phyloP scores from a whole-genome alignment of 140 eudicot genomes.

The Ambrosia hybrid region DNA sequence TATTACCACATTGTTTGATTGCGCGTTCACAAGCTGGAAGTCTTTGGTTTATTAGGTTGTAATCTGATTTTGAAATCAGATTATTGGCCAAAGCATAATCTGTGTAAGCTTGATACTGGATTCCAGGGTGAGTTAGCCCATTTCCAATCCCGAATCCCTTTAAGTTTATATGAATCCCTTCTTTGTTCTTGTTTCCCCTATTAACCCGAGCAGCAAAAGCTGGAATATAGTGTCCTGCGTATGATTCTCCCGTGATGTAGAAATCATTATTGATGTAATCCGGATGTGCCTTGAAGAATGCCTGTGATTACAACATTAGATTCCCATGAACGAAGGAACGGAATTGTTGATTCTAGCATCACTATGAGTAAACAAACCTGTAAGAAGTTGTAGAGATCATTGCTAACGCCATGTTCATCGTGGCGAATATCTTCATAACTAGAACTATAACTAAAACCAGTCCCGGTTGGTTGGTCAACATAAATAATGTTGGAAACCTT shows the following conservation, averaged over 20 bases:
- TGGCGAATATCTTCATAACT: conserved; percentile 56
- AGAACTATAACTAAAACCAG: conserved; percentile 90
- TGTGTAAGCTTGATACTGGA: conserved; percentile 80
- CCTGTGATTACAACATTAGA: conserved; percentile 38
- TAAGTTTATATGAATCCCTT: conserved; percentile 73
- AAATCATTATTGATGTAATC: conserved; percentile 57
- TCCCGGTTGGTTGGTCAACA: conserved; percentile 93
- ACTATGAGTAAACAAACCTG: conserved; percentile 50
- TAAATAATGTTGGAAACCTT: conserved; percentile 78
- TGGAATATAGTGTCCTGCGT: conserved; percentile 92
- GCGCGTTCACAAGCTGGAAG: conserved; percentile 58
- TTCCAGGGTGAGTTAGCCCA: conserved; percentile 77
- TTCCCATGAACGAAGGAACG: conserved; percentile 17
- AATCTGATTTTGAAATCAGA: conserved; percentile 51
- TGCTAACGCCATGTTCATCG: conserved; percentile 82
- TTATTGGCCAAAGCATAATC: conserved; percentile 68
- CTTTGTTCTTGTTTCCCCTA: conserved; percentile 69
- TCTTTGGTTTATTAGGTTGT: conserved; percentile 30
- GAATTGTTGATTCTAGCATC: background rate
- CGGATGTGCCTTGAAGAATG: conserved; percentile 74
- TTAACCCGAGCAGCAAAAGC: conserved; percentile 70
- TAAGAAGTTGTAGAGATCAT: conserved; percentile 84
- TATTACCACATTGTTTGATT: conserved; percentile 63
- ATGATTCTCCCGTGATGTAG: conserved; percentile 89
- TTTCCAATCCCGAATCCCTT: conserved; percentile 92